Conservation (phyloP, 768 basidiomycete genomes). For the Lentinula sp. region DNA sequence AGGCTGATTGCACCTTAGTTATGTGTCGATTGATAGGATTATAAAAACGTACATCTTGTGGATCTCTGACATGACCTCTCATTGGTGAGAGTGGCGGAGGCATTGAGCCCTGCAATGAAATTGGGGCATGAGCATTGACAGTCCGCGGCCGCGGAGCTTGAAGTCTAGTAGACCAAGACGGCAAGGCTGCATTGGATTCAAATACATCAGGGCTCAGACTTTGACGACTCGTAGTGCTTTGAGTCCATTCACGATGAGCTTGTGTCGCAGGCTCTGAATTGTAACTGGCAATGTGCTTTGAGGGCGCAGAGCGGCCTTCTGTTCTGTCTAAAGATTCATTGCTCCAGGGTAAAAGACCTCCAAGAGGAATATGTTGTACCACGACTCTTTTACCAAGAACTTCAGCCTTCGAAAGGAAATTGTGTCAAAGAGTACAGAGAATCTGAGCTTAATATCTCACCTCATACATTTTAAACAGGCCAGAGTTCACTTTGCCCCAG, state of each 20-base stretch:
- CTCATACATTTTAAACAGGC: conserved; percentile 95
- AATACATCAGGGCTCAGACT: too few species aligned
- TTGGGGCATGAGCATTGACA: background rate
- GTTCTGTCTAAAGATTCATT: background rate
- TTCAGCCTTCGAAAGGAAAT: conserved; percentile 55
- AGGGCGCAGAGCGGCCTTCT: background rate
- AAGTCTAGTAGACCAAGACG: background rate
- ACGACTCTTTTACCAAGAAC: conserved; percentile 94
- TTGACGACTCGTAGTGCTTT: background rate
- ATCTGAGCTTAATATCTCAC: conserved; percentile 23
- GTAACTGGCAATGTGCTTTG: background rate
- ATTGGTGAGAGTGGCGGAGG: background rate
- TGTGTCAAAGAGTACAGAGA: background rate
- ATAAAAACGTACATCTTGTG: background rate
- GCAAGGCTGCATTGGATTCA: background rate
- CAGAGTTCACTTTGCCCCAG: conserved; percentile 88
- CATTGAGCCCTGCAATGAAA: background rate
- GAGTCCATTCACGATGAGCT: background rate
- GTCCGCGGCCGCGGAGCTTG: background rate
- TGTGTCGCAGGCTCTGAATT: background rate
- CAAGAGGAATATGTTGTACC: conserved; percentile 88
- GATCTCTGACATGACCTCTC: background rate
- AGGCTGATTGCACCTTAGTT: background rate
- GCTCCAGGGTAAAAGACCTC: conserved; percentile 35
- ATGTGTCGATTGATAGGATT: background rate